Percentiles rank a stretch among this genome's conserved stretches.
Conservation (phyloP, 306 rosid genomes). For the Heteromeles arbutifolia region DNA sequence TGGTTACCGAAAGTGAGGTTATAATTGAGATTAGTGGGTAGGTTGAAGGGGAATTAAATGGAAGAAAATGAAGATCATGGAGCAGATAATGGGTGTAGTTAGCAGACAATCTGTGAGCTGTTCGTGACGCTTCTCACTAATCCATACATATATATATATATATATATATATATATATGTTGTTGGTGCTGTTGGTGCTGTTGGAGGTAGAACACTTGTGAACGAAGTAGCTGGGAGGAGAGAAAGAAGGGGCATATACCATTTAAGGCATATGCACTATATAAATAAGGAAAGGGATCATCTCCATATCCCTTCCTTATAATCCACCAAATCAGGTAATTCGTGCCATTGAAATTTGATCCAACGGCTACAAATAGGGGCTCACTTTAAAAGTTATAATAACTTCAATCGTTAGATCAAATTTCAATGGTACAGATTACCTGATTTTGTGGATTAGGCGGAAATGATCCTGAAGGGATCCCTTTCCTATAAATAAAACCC, state of each 20-base stretch:
- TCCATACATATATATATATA: not conserved
- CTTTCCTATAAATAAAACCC: not conserved
- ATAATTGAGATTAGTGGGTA: not conserved
- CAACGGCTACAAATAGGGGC: too few species aligned
- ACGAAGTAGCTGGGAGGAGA: not conserved
- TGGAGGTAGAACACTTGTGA: not conserved
- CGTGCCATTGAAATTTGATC: too few species aligned
- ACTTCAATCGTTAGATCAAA: too few species aligned
- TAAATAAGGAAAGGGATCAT: not conserved
- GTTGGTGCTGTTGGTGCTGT: not conserved
- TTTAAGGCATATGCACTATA: not conserved
- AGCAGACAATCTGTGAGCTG: conserved; percentile 17
- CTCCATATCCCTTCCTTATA: too few species aligned
- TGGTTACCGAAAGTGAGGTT: conserved; percentile 10
- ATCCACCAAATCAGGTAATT: too few species aligned
- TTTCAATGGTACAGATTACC: too few species aligned
- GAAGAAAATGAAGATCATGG: conserved; percentile 5
- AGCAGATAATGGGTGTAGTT: not conserved
- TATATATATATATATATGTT: not conserved
- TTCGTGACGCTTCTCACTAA: not conserved
- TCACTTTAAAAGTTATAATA: too few species aligned
- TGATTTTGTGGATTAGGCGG: too few species aligned
- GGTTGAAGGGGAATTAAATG: not conserved
- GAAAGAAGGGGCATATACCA: conserved; percentile 11
- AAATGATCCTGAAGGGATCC: too few species aligned